phyloP scores from a whole-genome alignment of 441 rosid species.

The Arabidopsis lyrata region DNA sequence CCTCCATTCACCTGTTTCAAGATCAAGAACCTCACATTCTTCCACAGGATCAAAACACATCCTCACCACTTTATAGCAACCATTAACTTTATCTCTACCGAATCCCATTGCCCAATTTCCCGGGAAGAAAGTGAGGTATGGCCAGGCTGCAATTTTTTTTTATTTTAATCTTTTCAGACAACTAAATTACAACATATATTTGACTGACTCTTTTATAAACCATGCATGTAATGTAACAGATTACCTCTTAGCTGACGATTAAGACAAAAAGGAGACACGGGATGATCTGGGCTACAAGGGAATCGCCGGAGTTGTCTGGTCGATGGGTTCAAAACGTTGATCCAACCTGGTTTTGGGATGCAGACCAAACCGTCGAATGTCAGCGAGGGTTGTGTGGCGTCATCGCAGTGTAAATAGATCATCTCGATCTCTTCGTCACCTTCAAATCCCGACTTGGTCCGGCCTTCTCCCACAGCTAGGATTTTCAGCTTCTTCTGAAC shows the following conservation, averaged over 20 bases:
- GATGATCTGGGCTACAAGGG: background rate
- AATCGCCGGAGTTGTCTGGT: constrained; percentile 13
- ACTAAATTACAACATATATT: too few species aligned
- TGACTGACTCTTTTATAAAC: background rate
- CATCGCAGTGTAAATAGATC: constrained; percentile 1
- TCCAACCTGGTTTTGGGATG: background rate
- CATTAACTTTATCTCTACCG: constrained; percentile 14
- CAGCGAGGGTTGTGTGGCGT: background rate
- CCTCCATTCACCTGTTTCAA: constrained; percentile 20
- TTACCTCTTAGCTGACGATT: background rate
- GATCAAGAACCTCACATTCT: background rate
- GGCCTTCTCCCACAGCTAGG: too few species aligned
- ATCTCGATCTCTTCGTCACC: constrained; percentile 3
- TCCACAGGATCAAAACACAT: background rate
- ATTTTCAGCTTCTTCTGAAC: too few species aligned
- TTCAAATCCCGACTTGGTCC: too few species aligned
- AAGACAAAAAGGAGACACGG: too few species aligned
- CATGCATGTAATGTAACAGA: background rate
- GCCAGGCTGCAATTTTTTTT: background rate
- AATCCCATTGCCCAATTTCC: background rate
- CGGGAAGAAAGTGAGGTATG: background rate
- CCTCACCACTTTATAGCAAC: constrained; percentile 23
- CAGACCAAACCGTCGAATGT: constrained; percentile 25
- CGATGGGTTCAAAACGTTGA: constrained; percentile 12
- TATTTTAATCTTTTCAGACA: too few species aligned